Percentiles rank a stretch among this genome's conserved stretches.
phyloP scores from a whole-genome alignment of 495 filamentous ascomycete genomes.

The Talaromyces ruber region DNA sequence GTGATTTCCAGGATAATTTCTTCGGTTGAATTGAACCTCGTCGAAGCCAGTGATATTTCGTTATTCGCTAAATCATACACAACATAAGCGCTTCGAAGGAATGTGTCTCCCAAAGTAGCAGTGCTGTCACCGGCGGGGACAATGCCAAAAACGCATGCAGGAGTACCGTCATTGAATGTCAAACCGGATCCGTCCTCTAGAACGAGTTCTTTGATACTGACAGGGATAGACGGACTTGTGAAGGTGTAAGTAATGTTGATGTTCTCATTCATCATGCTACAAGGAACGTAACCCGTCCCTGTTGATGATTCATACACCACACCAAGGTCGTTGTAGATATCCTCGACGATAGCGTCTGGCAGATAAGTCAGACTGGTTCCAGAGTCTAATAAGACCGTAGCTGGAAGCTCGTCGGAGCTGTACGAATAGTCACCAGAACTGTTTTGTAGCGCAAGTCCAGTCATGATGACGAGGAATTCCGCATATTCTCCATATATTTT shows the following conservation, averaged over 20 bases:
- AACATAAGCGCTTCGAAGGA: constrained; percentile 83
- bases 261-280: constrained; percentile 50
- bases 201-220: constrained; percentile 70
- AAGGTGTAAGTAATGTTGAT: constrained; percentile 63
- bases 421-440: constrained; percentile 33
- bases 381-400: constrained; percentile 77
- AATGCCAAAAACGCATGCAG: constrained; percentile 70
- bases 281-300: constrained; percentile 60
- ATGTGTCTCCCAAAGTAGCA: constrained; percentile 81
- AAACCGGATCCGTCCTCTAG: constrained; percentile 49
- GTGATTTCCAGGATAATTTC: constrained; percentile 66
- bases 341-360: constrained; percentile 54
- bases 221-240: constrained; percentile 55
- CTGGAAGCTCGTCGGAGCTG: constrained; percentile 43
- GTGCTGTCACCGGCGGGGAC: constrained; percentile 57
- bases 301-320: constrained; percentile 50
- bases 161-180: constrained; percentile 51
- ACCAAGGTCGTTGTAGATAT: constrained; percentile 55
- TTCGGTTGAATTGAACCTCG: constrained; percentile 66
- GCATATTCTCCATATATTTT: constrained; percentile 45
- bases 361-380: constrained; percentile 86
- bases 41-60: constrained; percentile 79
- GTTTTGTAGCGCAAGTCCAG: constrained; percentile 44
- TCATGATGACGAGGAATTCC: constrained; percentile 82
- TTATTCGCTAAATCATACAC: constrained; percentile 88